Evolutionary conservation across 1,284 basidiomycete genomes (phyloP).

Genomic region (Ustilago esculenta): DNA sequence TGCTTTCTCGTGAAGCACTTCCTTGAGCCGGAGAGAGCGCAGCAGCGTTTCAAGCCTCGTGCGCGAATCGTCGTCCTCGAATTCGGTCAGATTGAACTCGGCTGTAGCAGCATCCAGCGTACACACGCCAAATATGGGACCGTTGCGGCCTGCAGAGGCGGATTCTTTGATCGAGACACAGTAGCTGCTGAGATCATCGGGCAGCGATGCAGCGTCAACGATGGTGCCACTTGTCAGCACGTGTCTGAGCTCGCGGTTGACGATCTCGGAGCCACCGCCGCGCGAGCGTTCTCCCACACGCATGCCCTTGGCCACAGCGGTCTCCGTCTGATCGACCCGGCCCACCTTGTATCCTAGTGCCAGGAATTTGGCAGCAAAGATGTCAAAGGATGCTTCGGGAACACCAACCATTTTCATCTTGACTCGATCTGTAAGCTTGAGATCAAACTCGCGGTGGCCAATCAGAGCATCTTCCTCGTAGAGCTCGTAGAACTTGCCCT

Average conservation of each 20-base stretch:
- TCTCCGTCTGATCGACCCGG: conserved; percentile 95
- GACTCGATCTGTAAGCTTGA: conserved; percentile 79
- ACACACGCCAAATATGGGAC: conserved; percentile 81
- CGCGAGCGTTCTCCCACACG: conserved; percentile 71
- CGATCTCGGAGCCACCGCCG: conserved; percentile 68
- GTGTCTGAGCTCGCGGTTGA: conserved; percentile 82
- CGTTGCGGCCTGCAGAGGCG: conserved; percentile 18
- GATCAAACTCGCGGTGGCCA: conserved; percentile 67
- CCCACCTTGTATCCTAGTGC: conserved; percentile 88
- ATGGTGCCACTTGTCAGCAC: conserved; percentile 97
- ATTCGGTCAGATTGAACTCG: conserved; percentile 89
- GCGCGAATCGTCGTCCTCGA: conserved; percentile 90
- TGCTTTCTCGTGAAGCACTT: conserved; percentile 90
- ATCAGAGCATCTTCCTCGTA: conserved; percentile 68
- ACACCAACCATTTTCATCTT: conserved; percentile 98
- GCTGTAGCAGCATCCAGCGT: conserved; percentile 96
- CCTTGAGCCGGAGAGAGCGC: conserved; percentile 90
- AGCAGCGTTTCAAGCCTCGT: conserved; percentile 94
- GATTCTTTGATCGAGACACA: conserved; percentile 85
- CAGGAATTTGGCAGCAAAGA: conserved; percentile 69
- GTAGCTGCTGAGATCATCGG: conserved; percentile 93
- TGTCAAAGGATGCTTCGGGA: conserved; percentile 89
- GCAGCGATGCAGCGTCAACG: conserved; percentile 87
- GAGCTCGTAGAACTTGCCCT: conserved; percentile 72
- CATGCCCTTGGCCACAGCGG: conserved; percentile 76